Conservation (phyloP, 805 yeast species). For the Metschnikowia continentalis region DNA sequence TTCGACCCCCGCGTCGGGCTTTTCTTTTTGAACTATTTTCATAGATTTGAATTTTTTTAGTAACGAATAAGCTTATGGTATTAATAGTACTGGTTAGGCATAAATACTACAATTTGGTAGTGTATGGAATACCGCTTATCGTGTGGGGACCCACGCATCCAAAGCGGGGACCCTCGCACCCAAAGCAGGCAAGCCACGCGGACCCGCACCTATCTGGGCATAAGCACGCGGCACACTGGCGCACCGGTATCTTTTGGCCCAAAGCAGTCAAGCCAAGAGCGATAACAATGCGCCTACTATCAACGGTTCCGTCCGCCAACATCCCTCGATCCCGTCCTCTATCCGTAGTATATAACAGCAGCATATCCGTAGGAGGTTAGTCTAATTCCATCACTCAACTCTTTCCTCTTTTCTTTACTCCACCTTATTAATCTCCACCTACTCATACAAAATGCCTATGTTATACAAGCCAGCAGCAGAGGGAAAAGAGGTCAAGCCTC, state of each 20-base stretch:
- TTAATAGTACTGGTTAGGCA: too few species aligned
- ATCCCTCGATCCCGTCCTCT: not conserved
- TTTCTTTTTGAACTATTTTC: not conserved
- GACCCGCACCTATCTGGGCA: not conserved
- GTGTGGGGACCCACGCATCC: not conserved
- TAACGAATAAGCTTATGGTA: too few species aligned
- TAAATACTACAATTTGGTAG: too few species aligned
- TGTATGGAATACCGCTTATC: not conserved
- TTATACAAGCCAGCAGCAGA: slow-evolving; percentile 49
- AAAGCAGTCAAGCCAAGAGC: not conserved
- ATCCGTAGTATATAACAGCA: too few species aligned
- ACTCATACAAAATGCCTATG: slow-evolving; percentile 50
- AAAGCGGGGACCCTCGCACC: not conserved
- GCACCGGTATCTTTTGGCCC: slow-evolving; percentile 1
- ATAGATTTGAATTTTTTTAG: too few species aligned
- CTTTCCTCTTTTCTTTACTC: not conserved
- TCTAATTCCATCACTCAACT: too few species aligned
- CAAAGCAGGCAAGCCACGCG: not conserved
- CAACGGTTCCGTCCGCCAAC: not conserved
- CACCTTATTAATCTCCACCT: not conserved
- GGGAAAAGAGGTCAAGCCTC: slow-evolving; percentile 52
- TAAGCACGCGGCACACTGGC: not conserved
- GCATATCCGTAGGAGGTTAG: too few species aligned
- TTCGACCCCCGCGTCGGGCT: slow-evolving; percentile 22
- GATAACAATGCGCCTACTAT: not conserved